A percentile compares a stretch with the other conserved stretches of the same genome.
These are phyloP conservation scores for Magnusiomyces fungicola DNA, from an alignment of 1,139 yeast species.

Conservation along the genomic window DNA sequence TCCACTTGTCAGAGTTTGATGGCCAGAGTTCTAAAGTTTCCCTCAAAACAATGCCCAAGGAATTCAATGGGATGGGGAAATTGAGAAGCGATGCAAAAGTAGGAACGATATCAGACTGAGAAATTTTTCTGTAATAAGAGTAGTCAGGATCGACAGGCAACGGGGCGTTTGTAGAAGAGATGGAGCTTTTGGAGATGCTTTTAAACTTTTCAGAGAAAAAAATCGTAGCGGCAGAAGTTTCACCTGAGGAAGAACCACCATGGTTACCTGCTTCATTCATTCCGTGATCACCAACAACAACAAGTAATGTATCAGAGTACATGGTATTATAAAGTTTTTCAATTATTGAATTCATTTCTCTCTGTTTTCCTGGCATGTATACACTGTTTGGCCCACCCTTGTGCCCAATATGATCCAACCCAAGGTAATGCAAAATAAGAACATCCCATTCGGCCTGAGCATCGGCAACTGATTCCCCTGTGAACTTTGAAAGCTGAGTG, in stretches of 20 bases:
- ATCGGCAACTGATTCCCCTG: not conserved
- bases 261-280: conserved; percentile 88
- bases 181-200: conserved; percentile 5
- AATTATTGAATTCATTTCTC: conserved; percentile 74
- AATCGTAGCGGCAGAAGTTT: conserved; percentile 76
- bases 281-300: conserved; percentile 91
- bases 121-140: conserved; percentile 47
- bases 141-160: conserved; percentile 44
- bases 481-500: conserved; percentile 37
- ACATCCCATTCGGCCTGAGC: conserved; percentile 60
- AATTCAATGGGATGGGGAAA: conserved; percentile 80
- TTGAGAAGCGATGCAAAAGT: conserved; percentile 67
- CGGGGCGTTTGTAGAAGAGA: conserved; percentile 22
- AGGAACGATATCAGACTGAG: conserved; percentile 87
- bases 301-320: conserved; percentile 54
- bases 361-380: conserved; percentile 73
- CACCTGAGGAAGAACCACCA: conserved; percentile 91
- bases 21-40: conserved; percentile 51
- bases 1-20: conserved; percentile 29
- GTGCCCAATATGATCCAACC: conserved; percentile 95
- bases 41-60: conserved; percentile 63
- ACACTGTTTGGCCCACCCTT: conserved; percentile 84
- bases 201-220: conserved; percentile 58
- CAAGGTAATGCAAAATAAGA: conserved; percentile 80
- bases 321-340: conserved; percentile 44